Base-by-base conservation (phyloP, 2,329 filamentous ascomycete species). In the Clarireedia sp. region DNA sequence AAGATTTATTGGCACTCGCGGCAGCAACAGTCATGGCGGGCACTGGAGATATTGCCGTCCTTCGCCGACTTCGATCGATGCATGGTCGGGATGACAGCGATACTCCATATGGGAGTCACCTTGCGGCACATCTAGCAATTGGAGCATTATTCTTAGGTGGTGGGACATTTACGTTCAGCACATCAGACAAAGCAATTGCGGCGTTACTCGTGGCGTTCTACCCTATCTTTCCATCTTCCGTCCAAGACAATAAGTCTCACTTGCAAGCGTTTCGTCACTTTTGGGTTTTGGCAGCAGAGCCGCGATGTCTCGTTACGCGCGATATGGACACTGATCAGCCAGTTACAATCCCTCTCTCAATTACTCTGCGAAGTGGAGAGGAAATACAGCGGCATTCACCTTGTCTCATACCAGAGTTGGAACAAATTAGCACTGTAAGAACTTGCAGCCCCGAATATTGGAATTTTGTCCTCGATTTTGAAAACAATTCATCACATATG, bases 231-330 rank as follows among this genome's bases (percentile, higher is more conserved):
- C 94, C 94, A 0, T 86, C 82, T 9, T 86, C 83, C 29, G 89
- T 97, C 2, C 87, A 95, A 65, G 94, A 99, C 72, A 97, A 97
- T 67, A 87, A 89, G 61, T 90, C 90, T 10, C 94, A 99, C 66
- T 78, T 99, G 5, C 94, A 99, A 73, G 94, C 95, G 3, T 94
- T 99, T 74, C 84, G 95, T 5, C 92, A 99, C 71, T 88, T 99
- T 67, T 99, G 94, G 94, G 92, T 96, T 10, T 78, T 99, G 3
- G 94, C 94, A 1, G 86, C 89, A 0, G 94, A 99, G 66, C 83
- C 90, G 9, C 82, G 95, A 51, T 97, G 92, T 67, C 79, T 99
- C 0, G 82, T 99, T 0, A 82, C 89, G 17, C 88, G 92, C 59
- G 94, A 99, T 63, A 81, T 94, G 3, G 85, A 94, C 57, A 95